phyloP scores from a whole-genome alignment of 306 rosid species.

The Rosa persica region DNA sequence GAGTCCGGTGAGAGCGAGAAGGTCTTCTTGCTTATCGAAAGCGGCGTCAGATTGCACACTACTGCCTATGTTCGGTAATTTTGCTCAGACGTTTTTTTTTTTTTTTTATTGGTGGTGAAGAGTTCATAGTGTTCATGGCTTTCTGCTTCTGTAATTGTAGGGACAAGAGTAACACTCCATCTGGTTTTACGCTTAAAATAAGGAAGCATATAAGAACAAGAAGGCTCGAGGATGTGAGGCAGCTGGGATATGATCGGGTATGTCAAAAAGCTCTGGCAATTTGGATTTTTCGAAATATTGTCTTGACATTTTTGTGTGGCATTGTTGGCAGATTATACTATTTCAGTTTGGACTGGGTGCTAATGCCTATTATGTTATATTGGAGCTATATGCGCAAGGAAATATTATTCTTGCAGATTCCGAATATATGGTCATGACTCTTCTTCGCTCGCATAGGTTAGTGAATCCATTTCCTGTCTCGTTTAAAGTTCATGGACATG shows the following conservation, averaged over 20 bases:
- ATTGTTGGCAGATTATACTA: slow-evolving; percentile 66
- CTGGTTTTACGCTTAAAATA: slow-evolving; percentile 92
- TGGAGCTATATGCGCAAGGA: slow-evolving; percentile 96
- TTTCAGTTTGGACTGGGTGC: slow-evolving; percentile 96
- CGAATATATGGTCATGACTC: slow-evolving; percentile 80
- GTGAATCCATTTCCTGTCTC: neutral
- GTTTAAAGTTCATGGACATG: neutral
- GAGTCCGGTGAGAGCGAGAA: slow-evolving; percentile 98
- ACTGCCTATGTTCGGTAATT: slow-evolving; percentile 79
- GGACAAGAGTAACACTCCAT: slow-evolving; percentile 94
- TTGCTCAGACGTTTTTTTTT: neutral
- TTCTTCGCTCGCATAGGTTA: slow-evolving; percentile 97
- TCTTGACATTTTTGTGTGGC: slow-evolving; percentile 8
- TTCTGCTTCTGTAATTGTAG: slow-evolving; percentile 26
- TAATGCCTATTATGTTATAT: slow-evolving; percentile 78
- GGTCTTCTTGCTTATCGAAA: slow-evolving; percentile 82
- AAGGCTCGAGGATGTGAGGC: slow-evolving; percentile 97
- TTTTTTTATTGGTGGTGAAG: neutral
- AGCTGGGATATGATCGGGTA: slow-evolving; percentile 98
- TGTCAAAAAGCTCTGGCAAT: neutral
- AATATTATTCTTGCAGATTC: slow-evolving; percentile 85
- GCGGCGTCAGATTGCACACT: slow-evolving; percentile 90
- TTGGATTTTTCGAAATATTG: slow-evolving; percentile 9
- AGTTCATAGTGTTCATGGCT: neutral
- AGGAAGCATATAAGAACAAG: slow-evolving; percentile 92